These are phyloP conservation scores for Wallacemonas sp. DNA, from an alignment of 208 protist species.

Conservation along the genomic window DNA sequence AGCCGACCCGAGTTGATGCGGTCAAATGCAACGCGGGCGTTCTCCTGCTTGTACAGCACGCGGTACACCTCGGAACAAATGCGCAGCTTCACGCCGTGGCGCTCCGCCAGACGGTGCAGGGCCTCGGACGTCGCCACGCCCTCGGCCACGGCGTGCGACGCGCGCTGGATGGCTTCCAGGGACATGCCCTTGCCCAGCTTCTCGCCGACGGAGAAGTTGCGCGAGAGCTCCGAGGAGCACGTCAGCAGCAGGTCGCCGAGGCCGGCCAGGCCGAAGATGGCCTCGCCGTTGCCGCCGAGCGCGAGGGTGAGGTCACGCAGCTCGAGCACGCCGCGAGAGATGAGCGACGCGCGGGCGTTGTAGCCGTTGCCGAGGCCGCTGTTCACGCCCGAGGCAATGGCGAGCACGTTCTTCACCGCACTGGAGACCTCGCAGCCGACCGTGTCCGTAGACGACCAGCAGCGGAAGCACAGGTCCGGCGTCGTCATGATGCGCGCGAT, in stretches of 20 bases:
- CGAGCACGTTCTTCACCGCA: slow-evolving; percentile 92
- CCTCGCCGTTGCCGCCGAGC: slow-evolving; percentile 72
- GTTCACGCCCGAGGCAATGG: slow-evolving; percentile 79
- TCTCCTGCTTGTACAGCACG: slow-evolving; percentile 62
- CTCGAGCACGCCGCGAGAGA: slow-evolving; percentile 82
- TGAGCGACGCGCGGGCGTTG: slow-evolving; percentile 83
- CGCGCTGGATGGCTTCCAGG: slow-evolving; percentile 66
- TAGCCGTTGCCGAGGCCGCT: slow-evolving; percentile 69
- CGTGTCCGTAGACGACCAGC: slow-evolving; percentile 81
- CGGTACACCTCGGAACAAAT: slow-evolving; percentile 70
- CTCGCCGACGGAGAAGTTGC: slow-evolving; percentile 89
- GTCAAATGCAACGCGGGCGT: slow-evolving; percentile 26
- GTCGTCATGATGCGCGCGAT: slow-evolving; percentile 83
- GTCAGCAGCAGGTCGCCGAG: slow-evolving; percentile 90
- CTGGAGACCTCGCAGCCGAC: slow-evolving; percentile 89
- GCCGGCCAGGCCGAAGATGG: slow-evolving; percentile 88
- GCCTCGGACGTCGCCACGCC: slow-evolving; percentile 75
- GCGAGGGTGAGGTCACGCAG: slow-evolving; percentile 82
- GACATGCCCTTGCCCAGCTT: slow-evolving; percentile 70
- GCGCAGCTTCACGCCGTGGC: slow-evolving; percentile 60
- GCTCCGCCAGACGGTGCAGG: slow-evolving; percentile 62
- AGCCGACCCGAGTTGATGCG: slow-evolving; percentile 31
- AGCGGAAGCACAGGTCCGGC: slow-evolving; percentile 70
- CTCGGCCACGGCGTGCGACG: slow-evolving; percentile 75
- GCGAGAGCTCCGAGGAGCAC: slow-evolving; percentile 85